Evolutionary conservation across 345 rosid genomes (phyloP), one percentile per base, ranked within the genome.

Genomic region (Eucalyptus sp.): DNA sequence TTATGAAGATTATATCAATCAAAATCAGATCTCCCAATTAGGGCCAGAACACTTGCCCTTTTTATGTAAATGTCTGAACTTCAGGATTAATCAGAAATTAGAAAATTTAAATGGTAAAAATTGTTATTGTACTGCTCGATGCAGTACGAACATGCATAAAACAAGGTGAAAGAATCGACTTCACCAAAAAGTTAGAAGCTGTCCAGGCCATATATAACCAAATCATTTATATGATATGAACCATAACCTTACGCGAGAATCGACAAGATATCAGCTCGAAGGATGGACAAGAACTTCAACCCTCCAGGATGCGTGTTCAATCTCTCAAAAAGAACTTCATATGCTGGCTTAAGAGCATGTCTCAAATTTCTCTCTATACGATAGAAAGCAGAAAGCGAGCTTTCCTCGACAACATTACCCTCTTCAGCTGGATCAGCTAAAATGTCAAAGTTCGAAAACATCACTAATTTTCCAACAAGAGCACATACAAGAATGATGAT

Each of bases 291-390:
- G 93, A 97, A 92, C 92, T 93, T 95, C 96, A 97, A 89, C 48
- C 99, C 99, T 88, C 96, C 98, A 37, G 96, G 95, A 89, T 98
- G 97, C 51, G 93, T 97, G 92, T 97, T 97, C 87, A 98, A 91
- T 87, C 97, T 92, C 90, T 98, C 98, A 91, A 98, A 98, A 85
- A 98, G 96, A 90, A 91, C 89, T 91, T 96, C 98, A 94, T 96
- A 97, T 24, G 90, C 89, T 43, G 99, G 99, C 94, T 93, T 91
- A 81, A 97, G 97, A 86, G 96, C 94, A 87, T 96, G 98, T 88
- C 98, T 96, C 91, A 97, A 89, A 90, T 95, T 97, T 89, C 94
- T 88, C 92, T 98, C 99, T 87, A 94, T 91, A 76, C 97, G 97
- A 88, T 95, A 97, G 91, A 95, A 97, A 89, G 93, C 91, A 91